A percentile compares a stretch with the other conserved stretches of the same genome.
phyloP scores from a whole-genome alignment of 768 basidiomycete genomes.

The Cyclocybe aegerita region DNA sequence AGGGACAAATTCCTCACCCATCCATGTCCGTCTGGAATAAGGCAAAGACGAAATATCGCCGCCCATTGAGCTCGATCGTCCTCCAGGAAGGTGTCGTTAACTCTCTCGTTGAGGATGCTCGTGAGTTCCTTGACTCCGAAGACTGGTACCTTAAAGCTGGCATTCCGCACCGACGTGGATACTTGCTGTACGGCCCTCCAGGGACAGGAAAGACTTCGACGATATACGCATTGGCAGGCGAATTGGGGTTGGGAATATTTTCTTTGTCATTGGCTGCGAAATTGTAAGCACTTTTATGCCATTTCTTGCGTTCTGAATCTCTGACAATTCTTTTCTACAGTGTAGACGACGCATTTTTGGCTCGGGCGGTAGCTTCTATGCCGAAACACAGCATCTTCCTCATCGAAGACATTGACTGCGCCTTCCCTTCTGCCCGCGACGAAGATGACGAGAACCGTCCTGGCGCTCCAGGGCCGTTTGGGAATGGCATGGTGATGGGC shows the following conservation, averaged over 20 bases:
- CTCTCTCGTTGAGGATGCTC: constrained; percentile 47
- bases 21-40: constrained; percentile 34
- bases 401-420: constrained; percentile 64
- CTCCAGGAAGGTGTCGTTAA: constrained; percentile 47
- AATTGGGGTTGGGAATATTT: constrained; percentile 33
- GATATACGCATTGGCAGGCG: constrained; percentile 56
- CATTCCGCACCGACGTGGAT: constrained; percentile 58
- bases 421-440: constrained; percentile 45
- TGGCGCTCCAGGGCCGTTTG: not conserved
- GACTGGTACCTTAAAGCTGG: constrained; percentile 60
- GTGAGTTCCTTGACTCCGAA: constrained; percentile 51
- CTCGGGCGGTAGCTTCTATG: constrained; percentile 42
- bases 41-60: constrained; percentile 47
- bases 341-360: constrained; percentile 50
- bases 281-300: too few species aligned
- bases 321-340: constrained; percentile 19
- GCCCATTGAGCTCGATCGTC: constrained; percentile 53
- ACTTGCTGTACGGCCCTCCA: constrained; percentile 58
- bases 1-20: too few species aligned
- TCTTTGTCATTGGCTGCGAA: not conserved
- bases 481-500: constrained; percentile 10
- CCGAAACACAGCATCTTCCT: constrained; percentile 55
- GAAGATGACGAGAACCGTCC: constrained; percentile 23
- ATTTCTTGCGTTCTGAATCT: too few species aligned
- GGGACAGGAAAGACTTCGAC: constrained; percentile 64